These are phyloP conservation scores for Sporodiniella umbellata DNA, from an alignment of 371 early-diverging fungal genomes.

Conservation along the genomic window DNA sequence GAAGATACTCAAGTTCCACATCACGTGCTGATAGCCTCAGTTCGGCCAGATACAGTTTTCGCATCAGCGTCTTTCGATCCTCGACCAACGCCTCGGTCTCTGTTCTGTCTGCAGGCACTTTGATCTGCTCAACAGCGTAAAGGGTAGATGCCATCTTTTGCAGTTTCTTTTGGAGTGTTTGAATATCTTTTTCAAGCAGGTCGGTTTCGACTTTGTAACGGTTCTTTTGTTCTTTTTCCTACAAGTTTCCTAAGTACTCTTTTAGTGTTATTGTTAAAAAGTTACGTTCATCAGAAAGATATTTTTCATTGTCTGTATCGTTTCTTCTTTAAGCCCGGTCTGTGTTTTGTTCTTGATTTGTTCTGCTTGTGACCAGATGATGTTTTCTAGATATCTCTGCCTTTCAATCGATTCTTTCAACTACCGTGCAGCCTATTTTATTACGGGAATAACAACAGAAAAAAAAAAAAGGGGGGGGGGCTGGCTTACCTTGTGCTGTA, in stretches of 20 bases:
- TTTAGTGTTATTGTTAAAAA: too few species aligned
- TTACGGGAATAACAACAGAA: not conserved
- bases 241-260: too few species aligned
- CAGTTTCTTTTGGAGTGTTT: constrained; percentile 20
- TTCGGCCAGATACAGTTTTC: constrained; percentile 41
- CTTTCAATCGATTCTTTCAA: constrained; percentile 26
- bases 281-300: constrained; percentile 28
- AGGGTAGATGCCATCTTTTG: constrained; percentile 23
- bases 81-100: constrained; percentile 25
- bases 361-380: constrained; percentile 29
- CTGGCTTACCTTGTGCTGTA: constrained; percentile 29
- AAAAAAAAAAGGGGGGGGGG: too few species aligned
- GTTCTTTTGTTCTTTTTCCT: constrained; percentile 29
- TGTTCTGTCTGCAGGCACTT: constrained; percentile 21
- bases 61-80: constrained; percentile 24
- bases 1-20: constrained; percentile 39
- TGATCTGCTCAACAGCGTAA: constrained; percentile 30
- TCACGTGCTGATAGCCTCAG: constrained; percentile 40
- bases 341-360: constrained; percentile 19
- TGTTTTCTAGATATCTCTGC: constrained; percentile 21
- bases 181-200: constrained; percentile 24
- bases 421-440: constrained; percentile 4
- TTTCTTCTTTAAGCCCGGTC: constrained; percentile 6
- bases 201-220: constrained; percentile 21
- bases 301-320: constrained; percentile 29